Evolutionary conservation across 78 protist species (phyloP).

Genomic region (Creolimax fragrantissima): DNA sequence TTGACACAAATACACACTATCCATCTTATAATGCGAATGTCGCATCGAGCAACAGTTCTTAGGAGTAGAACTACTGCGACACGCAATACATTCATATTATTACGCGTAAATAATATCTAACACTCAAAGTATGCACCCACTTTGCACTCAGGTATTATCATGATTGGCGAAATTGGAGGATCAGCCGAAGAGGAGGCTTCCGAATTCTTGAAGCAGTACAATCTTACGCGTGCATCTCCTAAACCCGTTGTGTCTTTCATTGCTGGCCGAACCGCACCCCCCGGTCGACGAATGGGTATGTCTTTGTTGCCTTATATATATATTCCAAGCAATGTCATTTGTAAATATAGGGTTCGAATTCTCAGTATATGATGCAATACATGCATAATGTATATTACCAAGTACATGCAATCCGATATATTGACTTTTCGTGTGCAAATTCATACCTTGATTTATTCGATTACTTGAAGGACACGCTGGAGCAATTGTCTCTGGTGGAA

Average conservation of each 20-base stretch:
- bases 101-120: not conserved
- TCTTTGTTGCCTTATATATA: not conserved
- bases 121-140: not conserved
- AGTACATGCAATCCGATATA: too few relatives aligned
- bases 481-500: slow-evolving; percentile 95
- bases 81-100: too few relatives aligned
- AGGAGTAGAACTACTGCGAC: too few relatives aligned
- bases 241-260: slow-evolving; percentile 95
- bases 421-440: too few relatives aligned
- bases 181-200: slow-evolving; percentile 98
- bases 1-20: too few relatives aligned
- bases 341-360: too few relatives aligned
- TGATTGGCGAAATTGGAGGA: slow-evolving; percentile 99
- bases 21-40: too few relatives aligned
- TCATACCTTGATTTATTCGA: too few relatives aligned
- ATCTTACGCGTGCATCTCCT: slow-evolving; percentile 15
- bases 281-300: slow-evolving; percentile 95
- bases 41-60: too few relatives aligned
- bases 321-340: not conserved
- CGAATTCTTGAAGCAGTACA: slow-evolving; percentile 63
- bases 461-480: slow-evolving; percentile 90
- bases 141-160: slow-evolving; percentile 54
- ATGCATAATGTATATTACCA: too few relatives aligned
- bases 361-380: too few relatives aligned
- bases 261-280: slow-evolving; percentile 96